A percentile compares a stretch with the other conserved stretches of the same genome.
Conservation (phyloP, 495 filamentous ascomycete genomes). For the Aspergillus campestris region DNA sequence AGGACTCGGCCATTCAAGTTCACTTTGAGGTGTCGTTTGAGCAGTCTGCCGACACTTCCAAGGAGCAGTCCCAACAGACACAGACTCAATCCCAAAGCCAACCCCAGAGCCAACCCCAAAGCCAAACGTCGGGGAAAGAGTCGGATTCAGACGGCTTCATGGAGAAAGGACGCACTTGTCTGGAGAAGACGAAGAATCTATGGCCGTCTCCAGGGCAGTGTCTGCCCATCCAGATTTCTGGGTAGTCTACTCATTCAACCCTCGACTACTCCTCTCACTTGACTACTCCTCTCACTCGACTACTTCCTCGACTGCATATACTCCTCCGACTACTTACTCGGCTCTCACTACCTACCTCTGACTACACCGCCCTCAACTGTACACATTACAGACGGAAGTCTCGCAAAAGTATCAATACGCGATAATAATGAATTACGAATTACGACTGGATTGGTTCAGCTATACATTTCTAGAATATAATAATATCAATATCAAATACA, state of each 20-base stretch:
- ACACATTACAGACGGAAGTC: too few relatives aligned
- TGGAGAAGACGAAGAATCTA: constrained; percentile 16
- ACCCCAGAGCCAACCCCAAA: too few relatives aligned
- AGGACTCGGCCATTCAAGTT: neutral
- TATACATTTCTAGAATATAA: too few relatives aligned
- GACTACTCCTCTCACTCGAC: neutral
- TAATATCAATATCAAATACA: too few relatives aligned
- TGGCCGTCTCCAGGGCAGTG: constrained; percentile 17
- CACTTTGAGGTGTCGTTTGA: constrained; percentile 2
- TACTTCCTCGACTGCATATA: neutral
- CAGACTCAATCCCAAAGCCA: too few relatives aligned
- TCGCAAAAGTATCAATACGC: too few relatives aligned
- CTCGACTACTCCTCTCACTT: neutral
- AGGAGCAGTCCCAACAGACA: neutral
- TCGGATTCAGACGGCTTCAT: constrained; percentile 12
- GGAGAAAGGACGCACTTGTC: constrained; percentile 15
- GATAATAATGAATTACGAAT: too few relatives aligned
- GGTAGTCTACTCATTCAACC: constrained; percentile 1
- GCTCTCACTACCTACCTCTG: too few relatives aligned
- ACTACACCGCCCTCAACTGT: too few relatives aligned
- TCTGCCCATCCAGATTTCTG: constrained; percentile 15
- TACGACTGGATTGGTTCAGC: too few relatives aligned
- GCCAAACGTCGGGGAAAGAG: constrained; percentile 2
- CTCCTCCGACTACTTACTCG: too few relatives aligned
- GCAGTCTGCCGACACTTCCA: constrained; percentile 1